phyloP scores from a whole-genome alignment of 2,329 filamentous ascomycete species.

The Penicillium sp. region DNA sequence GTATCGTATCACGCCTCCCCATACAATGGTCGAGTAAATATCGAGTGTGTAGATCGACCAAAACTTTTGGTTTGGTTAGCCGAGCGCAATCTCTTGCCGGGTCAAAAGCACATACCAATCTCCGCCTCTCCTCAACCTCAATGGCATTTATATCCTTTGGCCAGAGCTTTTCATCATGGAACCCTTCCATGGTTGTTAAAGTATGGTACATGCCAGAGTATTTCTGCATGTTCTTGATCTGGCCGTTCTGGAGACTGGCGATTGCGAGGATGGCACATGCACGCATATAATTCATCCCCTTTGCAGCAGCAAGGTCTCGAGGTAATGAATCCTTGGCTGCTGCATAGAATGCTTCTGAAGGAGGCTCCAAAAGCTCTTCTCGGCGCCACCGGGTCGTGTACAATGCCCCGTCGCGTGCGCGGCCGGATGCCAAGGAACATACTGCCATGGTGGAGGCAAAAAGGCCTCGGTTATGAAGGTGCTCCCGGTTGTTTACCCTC shows the following conservation, averaged over 20 bases:
- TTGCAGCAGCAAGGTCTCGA: conserved; percentile 35
- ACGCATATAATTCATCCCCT: conserved; percentile 41
- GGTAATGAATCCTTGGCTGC: conserved; percentile 44
- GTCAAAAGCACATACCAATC: conserved; percentile 39
- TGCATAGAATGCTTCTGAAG: conserved; percentile 46
- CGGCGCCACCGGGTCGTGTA: conserved; percentile 36
- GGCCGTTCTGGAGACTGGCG: conserved; percentile 53
- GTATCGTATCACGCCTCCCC: conserved; percentile 47
- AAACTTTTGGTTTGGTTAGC: conserved; percentile 39
- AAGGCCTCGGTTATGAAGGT: conserved; percentile 44
- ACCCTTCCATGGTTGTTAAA: conserved; percentile 47
- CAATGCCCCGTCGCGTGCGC: conserved; percentile 52
- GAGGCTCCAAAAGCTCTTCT: conserved; percentile 30
- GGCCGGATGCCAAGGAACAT: conserved; percentile 50
- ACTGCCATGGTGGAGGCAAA: conserved; percentile 54
- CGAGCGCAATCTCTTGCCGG: conserved; percentile 1
- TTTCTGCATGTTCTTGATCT: conserved; percentile 50
- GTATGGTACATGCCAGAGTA: conserved; percentile 53
- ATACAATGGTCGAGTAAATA: conserved; percentile 55
- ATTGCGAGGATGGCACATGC: conserved; percentile 51
- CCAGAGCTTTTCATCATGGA: conserved; percentile 57
- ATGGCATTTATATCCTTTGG: conserved; percentile 45
- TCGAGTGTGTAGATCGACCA: conserved; percentile 61
- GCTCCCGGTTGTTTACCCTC: conserved; percentile 43
- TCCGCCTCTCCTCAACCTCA: conserved; percentile 50